Percentiles rank a stretch among this genome's conserved stretches.
Evolutionary conservation across 2,329 filamentous ascomycete species (phyloP).

Genomic region (Fusarium papillatum): DNA sequence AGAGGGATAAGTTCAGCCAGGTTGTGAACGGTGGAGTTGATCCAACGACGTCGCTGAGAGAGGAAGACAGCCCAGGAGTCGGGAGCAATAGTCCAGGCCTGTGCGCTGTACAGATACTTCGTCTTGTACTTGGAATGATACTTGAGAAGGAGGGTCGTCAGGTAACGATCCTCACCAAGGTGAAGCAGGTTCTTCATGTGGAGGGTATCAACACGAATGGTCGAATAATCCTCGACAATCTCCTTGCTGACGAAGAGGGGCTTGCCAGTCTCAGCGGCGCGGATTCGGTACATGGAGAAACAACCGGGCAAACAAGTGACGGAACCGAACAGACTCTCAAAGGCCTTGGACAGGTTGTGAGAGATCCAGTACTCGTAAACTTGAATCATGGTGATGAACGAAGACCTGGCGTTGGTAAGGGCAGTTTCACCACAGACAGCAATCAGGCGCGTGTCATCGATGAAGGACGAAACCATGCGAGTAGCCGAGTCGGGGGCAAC

Average conservation of each 20-base stretch:
- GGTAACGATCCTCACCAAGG: conserved; percentile 96
- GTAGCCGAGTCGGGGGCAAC: conserved; percentile 91
- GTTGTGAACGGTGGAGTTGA: conserved; percentile 99
- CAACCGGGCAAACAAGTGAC: conserved; percentile 98
- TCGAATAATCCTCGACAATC: conserved; percentile 87
- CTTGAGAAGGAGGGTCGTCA: conserved; percentile 95
- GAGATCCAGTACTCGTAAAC: conserved; percentile 99
- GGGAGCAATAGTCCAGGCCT: conserved; percentile 97
- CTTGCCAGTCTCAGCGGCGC: conserved; percentile 93
- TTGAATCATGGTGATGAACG: conserved; percentile 98
- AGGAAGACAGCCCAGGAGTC: conserved; percentile 96
- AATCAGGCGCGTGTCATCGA: conserved; percentile 94
- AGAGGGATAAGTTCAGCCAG: conserved; percentile 95
- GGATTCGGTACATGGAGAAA: conserved; percentile 99
- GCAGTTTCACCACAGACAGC: conserved; percentile 96
- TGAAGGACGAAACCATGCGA: conserved; percentile 91
- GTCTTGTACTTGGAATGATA: conserved; percentile 96
- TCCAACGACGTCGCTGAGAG: conserved; percentile 99
- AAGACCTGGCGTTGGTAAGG: conserved; percentile 92
- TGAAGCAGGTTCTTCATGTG: conserved; percentile 99
- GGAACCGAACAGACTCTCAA: conserved; percentile 96
- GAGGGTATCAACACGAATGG: conserved; percentile 96
- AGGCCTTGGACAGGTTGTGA: conserved; percentile 96
- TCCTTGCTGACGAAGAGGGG: conserved; percentile 96
- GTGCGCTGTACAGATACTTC: conserved; percentile 93